Percentiles rank a stretch among this genome's conserved stretches.
Evolutionary conservation across 169 alveolate species (phyloP).

Genomic region (Plasmodium billcollinsi): DNA sequence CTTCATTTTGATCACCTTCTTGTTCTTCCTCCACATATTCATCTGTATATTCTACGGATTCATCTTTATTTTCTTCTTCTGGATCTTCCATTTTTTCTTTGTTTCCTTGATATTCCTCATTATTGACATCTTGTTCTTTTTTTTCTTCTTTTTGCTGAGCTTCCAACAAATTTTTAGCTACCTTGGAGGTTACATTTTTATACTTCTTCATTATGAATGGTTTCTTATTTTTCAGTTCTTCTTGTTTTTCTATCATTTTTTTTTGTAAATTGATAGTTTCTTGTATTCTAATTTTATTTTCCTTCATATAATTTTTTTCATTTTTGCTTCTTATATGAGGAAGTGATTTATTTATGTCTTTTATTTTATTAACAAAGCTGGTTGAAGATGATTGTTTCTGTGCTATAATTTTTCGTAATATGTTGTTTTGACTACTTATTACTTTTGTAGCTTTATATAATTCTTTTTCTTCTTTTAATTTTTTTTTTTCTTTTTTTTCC

Average conservation of each 20-base stretch:
- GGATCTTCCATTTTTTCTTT: not conserved
- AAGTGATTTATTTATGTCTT: constrained; percentile 45
- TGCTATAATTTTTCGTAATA: constrained; percentile 41
- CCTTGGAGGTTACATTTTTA: constrained; percentile 43
- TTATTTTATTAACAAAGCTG: constrained; percentile 38
- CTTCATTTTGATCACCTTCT: not conserved
- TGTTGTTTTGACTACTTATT: constrained; percentile 44
- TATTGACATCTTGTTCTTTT: not conserved
- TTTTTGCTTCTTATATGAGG: constrained; percentile 35
- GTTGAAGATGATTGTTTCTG: constrained; percentile 44
- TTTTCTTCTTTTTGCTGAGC: constrained; percentile 1
- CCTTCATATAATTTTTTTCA: constrained; percentile 72
- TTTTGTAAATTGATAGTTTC: constrained; percentile 40
- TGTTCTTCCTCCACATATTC: not conserved
- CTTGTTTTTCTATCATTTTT: constrained; percentile 31
- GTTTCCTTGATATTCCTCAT: not conserved
- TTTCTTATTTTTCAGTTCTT: constrained; percentile 37
- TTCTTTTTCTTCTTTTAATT: constrained; percentile 46
- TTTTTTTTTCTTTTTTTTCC: constrained; percentile 52
- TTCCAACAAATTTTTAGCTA: constrained; percentile 15
- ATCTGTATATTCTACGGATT: not conserved
- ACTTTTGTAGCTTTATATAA: constrained; percentile 43
- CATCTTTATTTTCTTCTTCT: not conserved
- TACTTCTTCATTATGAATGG: constrained; percentile 53
- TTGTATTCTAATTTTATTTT: constrained; percentile 24